A percentile compares a stretch with the other conserved stretches of the same genome.
These are phyloP conservation scores for Sclerotinia minor DNA, from an alignment of 2,329 filamentous ascomycete species.

Conservation along the genomic window DNA sequence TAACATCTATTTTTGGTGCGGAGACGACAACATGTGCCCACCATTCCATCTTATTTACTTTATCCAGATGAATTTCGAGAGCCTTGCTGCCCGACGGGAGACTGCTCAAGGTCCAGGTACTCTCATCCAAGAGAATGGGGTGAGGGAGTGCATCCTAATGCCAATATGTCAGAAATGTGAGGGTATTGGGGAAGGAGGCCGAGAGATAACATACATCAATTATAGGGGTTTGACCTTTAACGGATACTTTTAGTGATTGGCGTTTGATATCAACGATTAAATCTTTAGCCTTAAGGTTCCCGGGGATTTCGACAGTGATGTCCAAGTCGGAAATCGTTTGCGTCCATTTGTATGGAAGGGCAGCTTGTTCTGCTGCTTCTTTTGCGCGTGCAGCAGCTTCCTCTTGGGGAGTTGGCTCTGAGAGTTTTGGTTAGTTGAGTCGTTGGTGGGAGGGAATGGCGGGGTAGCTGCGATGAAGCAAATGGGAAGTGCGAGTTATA, in stretches of 20 bases:
- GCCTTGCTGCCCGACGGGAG: slow-evolving; percentile 64
- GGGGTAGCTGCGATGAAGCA: slow-evolving; percentile 16
- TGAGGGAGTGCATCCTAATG: slow-evolving; percentile 80
- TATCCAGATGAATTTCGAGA: slow-evolving; percentile 87
- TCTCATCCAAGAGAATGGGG: slow-evolving; percentile 78
- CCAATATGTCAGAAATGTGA: background rate
- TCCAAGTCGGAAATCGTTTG: slow-evolving; percentile 91
- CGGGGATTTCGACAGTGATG: slow-evolving; percentile 73
- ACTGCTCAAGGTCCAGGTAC: slow-evolving; percentile 86
- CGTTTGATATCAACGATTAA: slow-evolving; percentile 81
- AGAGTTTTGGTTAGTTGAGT: slow-evolving; percentile 20
- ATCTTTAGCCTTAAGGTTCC: slow-evolving; percentile 81
- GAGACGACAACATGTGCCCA: slow-evolving; percentile 88
- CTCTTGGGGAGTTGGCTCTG: slow-evolving; percentile 48
- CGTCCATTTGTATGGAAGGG: slow-evolving; percentile 94
- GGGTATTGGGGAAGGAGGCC: background rate
- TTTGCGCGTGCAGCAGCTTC: slow-evolving; percentile 63
- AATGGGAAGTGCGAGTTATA: background rate
- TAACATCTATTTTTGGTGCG: slow-evolving; percentile 90
- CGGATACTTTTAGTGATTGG: slow-evolving; percentile 70
- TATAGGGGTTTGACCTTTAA: slow-evolving; percentile 87
- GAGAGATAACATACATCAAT: slow-evolving; percentile 62
- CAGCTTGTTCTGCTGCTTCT: slow-evolving; percentile 83
- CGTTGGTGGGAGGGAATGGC: slow-evolving; percentile 7
- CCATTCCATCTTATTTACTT: slow-evolving; percentile 97